These are phyloP conservation scores for Amauroascus verrucosus DNA, from an alignment of 2,329 filamentous ascomycete species.

Conservation along the genomic window DNA sequence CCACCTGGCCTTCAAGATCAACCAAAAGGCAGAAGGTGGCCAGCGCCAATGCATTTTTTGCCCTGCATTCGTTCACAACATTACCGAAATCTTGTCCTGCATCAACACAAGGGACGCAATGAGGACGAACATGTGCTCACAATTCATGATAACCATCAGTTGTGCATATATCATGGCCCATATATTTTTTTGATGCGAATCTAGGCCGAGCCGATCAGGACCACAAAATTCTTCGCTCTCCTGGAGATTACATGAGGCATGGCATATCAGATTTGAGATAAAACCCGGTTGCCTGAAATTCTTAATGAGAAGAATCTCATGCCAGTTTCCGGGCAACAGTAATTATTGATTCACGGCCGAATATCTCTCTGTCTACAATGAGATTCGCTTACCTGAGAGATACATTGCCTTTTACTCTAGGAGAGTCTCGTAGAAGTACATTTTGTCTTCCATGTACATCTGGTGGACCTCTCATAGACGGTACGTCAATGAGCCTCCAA, in stretches of 20 bases:
- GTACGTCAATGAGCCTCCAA: neutral
- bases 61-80: too few relatives aligned
- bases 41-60: too few relatives aligned
- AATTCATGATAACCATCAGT: too few relatives aligned
- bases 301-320: neutral
- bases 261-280: neutral
- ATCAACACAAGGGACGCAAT: too few relatives aligned
- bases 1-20: neutral
- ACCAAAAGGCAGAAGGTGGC: neutral
- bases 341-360: neutral
- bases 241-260: too few relatives aligned
- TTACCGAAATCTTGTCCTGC: too few relatives aligned
- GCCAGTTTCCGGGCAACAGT: neutral
- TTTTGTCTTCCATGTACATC: neutral
- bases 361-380: conserved; percentile 5
- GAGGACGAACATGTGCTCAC: too few relatives aligned
- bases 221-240: too few relatives aligned
- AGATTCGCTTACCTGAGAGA: conserved; percentile 5
- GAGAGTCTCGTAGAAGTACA: neutral
- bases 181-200: too few relatives aligned
- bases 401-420: conserved; percentile 7
- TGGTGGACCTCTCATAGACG: neutral
- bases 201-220: too few relatives aligned
- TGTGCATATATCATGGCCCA: too few relatives aligned
- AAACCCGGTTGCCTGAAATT: neutral